Evolutionary conservation across 257 asterid genomes (phyloP).

Genomic region (Marsdenia floribunda): DNA sequence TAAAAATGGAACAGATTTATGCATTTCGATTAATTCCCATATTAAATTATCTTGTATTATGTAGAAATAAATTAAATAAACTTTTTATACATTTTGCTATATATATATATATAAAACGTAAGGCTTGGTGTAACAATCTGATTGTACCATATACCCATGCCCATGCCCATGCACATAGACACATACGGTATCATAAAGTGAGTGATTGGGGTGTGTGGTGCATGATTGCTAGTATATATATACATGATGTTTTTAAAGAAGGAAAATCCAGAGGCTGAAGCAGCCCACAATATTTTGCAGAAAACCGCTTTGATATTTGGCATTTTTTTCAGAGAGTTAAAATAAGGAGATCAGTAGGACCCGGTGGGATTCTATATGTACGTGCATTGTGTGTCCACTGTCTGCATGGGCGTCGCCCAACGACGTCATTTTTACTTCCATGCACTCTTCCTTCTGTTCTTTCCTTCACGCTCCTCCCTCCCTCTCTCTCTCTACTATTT

Average conservation of each 20-base stretch:
- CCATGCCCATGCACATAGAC: too few relatives aligned
- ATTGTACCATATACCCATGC: too few relatives aligned
- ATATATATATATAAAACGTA: too few relatives aligned
- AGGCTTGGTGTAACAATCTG: too few relatives aligned
- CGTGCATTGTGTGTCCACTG: neutral
- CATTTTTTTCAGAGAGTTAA: neutral
- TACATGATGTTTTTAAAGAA: neutral
- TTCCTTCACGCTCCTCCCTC: neutral
- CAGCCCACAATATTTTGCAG: conserved; percentile 19
- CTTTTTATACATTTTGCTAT: too few relatives aligned
- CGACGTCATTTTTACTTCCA: conserved; percentile 3
- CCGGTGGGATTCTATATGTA: neutral
- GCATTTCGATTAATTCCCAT: too few relatives aligned
- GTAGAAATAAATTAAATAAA: too few relatives aligned
- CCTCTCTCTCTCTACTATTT: neutral
- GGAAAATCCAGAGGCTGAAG: neutral
- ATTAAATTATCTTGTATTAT: too few relatives aligned
- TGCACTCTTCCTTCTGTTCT: neutral
- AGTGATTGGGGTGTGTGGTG: neutral
- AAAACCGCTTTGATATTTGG: conserved; percentile 1
- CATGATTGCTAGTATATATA: neutral
- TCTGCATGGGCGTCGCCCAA: neutral
- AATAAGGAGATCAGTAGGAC: neutral
- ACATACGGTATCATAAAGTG: too few relatives aligned
- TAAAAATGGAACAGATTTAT: too few relatives aligned